Percentiles rank a stretch among this genome's conserved stretches.
These are phyloP conservation scores for Blastobotrys chiropterorum DNA, from an alignment of 805 yeast species.

Conservation along the genomic window DNA sequence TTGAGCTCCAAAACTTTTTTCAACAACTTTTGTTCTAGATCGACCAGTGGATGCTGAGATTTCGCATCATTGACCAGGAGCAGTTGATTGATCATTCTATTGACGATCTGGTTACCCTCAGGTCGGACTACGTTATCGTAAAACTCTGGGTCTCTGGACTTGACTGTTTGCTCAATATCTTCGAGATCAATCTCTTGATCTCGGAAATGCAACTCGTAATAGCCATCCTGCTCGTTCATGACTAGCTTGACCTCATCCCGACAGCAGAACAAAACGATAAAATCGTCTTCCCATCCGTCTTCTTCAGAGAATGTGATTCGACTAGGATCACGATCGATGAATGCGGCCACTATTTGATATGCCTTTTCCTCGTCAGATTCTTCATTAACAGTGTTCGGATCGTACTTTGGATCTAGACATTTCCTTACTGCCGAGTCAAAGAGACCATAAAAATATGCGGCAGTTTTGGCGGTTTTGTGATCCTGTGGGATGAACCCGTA, in stretches of 20 bases:
- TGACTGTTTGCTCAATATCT: conserved; percentile 9
- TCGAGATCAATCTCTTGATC: conserved; percentile 20
- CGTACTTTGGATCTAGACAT: conserved; percentile 18
- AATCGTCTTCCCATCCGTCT: conserved; percentile 21
- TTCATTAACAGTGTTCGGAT: conserved; percentile 5
- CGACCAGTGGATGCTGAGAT: background rate
- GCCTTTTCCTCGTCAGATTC: conserved; percentile 9
- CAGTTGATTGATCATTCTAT: conserved; percentile 1
- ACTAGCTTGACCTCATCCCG: conserved; percentile 19
- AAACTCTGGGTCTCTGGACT: conserved; percentile 1
- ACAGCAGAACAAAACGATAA: conserved; percentile 21
- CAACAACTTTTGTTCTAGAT: background rate
- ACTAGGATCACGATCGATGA: conserved; percentile 17
- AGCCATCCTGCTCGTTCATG: conserved; percentile 14
- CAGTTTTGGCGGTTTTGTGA: conserved; percentile 5
- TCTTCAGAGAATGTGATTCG: conserved; percentile 9
- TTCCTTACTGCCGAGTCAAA: conserved; percentile 13
- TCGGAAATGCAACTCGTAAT: conserved; percentile 18
- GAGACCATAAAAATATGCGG: conserved; percentile 19
- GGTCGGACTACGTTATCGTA: conserved; percentile 6
- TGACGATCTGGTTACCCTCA: conserved; percentile 3
- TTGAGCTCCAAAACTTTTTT: background rate
- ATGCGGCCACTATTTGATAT: conserved; percentile 13
- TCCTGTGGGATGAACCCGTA: conserved; percentile 35
- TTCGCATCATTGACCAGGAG: background rate